Percentiles rank a stretch among this genome's conserved stretches.
phyloP scores from a whole-genome alignment of 2,329 filamentous ascomycete genomes.

The Paecilomyces fulvus region DNA sequence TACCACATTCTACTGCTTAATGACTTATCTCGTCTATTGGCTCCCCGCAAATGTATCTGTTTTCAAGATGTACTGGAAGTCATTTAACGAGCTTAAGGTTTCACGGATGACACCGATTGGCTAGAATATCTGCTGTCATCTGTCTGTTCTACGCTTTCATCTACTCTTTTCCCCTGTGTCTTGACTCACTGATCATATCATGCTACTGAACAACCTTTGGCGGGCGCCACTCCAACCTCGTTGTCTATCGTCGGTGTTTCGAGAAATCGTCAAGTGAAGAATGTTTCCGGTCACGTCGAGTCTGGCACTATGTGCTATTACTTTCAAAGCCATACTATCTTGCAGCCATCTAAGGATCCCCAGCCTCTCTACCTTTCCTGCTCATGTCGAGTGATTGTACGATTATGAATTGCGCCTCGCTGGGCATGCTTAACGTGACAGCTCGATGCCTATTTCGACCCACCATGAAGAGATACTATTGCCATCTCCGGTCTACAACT shows the following conservation, averaged over 20 bases:
- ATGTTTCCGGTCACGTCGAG: not conserved
- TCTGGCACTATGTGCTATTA: not conserved
- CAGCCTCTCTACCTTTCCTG: not conserved
- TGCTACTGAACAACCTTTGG: not conserved
- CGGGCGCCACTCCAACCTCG: not conserved
- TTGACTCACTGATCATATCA: not conserved
- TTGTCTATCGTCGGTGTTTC: not conserved
- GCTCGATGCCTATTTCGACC: not conserved
- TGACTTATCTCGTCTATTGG: not conserved
- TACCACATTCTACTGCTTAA: not conserved
- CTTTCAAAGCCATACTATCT: not conserved
- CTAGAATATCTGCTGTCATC: not conserved
- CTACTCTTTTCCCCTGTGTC: not conserved
- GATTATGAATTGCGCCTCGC: not conserved
- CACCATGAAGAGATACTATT: not conserved
- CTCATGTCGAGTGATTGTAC: not conserved
- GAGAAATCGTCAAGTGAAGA: not conserved
- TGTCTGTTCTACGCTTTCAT: not conserved
- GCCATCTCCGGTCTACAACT: not conserved
- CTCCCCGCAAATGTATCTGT: not conserved
- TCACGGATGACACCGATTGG: not conserved
- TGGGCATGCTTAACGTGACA: not conserved
- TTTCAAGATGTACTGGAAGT: not conserved
- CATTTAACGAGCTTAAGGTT: not conserved
- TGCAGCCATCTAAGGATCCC: not conserved